Evolutionary conservation across 2,329 filamentous ascomycete species (phyloP).

Genomic region (Fusarium tuaranense): DNA sequence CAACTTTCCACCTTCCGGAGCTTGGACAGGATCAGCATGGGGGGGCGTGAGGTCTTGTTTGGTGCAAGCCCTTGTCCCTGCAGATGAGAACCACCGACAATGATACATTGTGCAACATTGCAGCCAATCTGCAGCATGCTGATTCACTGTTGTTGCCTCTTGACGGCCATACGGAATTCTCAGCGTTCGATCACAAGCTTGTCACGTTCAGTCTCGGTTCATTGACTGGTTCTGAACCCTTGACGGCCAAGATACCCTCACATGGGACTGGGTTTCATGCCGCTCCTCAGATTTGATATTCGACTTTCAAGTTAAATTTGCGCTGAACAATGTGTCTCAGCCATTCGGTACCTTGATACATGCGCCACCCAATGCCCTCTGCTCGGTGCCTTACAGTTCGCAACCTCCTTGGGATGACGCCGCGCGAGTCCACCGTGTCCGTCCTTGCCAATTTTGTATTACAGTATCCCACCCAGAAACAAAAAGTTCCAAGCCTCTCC

Average conservation of each 20-base stretch:
- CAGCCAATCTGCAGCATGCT: not conserved
- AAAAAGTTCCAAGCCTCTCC: conserved; percentile 8
- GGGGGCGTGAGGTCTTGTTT: conserved; percentile 23
- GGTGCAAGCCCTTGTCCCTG: conserved; percentile 35
- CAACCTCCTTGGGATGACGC: conserved; percentile 1
- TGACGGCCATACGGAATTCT: not conserved
- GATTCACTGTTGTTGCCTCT: not conserved
- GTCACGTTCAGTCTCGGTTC: not conserved
- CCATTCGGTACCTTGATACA: not conserved
- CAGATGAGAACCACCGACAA: conserved; percentile 14
- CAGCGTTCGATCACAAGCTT: conserved; percentile 1
- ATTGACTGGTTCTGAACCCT: not conserved
- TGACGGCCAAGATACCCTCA: not conserved
- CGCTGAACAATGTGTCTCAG: not conserved
- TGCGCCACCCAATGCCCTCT: not conserved
- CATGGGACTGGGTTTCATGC: not conserved
- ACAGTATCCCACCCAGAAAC: conserved; percentile 8
- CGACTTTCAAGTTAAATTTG: not conserved
- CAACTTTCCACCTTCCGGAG: conserved; percentile 12
- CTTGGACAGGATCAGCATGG: conserved; percentile 18
- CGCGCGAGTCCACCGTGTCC: not conserved
- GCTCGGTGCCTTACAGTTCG: not conserved
- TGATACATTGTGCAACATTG: conserved; percentile 12
- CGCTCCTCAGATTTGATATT: not conserved
- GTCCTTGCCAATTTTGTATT: not conserved